These are phyloP conservation scores for Porcisia deanei DNA, from an alignment of 208 protist genomes.

Conservation along the genomic window DNA sequence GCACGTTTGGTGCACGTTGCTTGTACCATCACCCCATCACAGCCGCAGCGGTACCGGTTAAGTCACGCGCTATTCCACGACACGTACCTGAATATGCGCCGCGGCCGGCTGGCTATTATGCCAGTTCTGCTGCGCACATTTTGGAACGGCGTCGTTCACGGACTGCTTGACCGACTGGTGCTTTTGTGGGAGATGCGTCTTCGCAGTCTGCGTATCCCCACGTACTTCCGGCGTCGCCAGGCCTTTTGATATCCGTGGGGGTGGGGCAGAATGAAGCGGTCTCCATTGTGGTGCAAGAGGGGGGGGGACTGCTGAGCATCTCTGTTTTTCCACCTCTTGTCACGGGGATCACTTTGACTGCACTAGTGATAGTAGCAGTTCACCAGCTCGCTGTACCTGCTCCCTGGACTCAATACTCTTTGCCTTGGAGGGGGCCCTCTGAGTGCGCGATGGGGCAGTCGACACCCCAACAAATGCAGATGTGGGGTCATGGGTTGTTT, in stretches of 20 bases:
- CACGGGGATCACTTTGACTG: neutral
- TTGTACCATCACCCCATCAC: constrained; percentile 63
- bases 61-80: neutral
- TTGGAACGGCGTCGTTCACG: neutral
- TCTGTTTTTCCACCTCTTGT: neutral
- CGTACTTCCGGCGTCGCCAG: neutral
- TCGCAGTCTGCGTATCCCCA: neutral
- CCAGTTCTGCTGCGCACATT: neutral
- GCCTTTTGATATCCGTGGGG: neutral
- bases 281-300: neutral
- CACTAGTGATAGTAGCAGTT: neutral
- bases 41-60: neutral
- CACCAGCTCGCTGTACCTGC: neutral
- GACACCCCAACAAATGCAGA: neutral
- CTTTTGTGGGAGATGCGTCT: neutral
- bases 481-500: constrained; percentile 3
- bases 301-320: neutral
- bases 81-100: neutral
- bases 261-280: neutral
- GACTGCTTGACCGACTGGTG: neutral
- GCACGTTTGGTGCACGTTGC: constrained; percentile 76
- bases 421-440: neutral
- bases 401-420: neutral
- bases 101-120: neutral
- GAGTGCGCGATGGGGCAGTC: neutral